Percentiles rank a stretch among this genome's conserved stretches.
These are phyloP conservation scores for Discostella stelligeroides DNA, from an alignment of 108 stramenopile species.

Conservation along the genomic window DNA sequence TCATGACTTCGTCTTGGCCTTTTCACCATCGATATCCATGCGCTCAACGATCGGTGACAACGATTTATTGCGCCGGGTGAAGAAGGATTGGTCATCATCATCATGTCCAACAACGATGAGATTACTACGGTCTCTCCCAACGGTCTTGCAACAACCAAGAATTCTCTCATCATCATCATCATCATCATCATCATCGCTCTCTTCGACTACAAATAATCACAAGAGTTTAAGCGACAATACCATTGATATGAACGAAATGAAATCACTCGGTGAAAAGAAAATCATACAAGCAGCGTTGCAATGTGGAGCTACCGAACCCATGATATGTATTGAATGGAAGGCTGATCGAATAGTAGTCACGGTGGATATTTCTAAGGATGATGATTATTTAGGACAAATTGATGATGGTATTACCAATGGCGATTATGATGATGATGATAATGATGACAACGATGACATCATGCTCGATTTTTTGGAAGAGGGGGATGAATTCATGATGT, in stretches of 20 bases:
- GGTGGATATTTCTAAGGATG: slow-evolving; percentile 45
- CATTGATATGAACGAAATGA: background rate
- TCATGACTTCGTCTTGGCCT: too few relatives aligned
- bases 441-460: slow-evolving; percentile 13
- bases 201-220: too few relatives aligned
- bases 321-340: slow-evolving; percentile 67
- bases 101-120: too few relatives aligned
- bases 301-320: slow-evolving; percentile 34
- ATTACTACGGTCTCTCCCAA: too few relatives aligned
- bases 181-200: too few relatives aligned
- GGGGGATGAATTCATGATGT: slow-evolving; percentile 12
- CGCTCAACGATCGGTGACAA: too few relatives aligned
- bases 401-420: slow-evolving; percentile 14
- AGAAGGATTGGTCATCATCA: too few relatives aligned
- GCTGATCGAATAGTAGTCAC: slow-evolving; percentile 60
- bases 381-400: slow-evolving; percentile 11
- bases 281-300: slow-evolving; percentile 23
- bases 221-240: too few relatives aligned
- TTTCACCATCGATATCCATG: too few relatives aligned
- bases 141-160: too few relatives aligned
- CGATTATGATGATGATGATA: slow-evolving; percentile 27
- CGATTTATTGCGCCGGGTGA: too few relatives aligned
- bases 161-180: too few relatives aligned
- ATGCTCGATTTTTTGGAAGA: background rate
- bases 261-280: slow-evolving; percentile 9